These are phyloP conservation scores for Candida awuae DNA, from an alignment of 805 yeast genomes.

Conservation along the genomic window DNA sequence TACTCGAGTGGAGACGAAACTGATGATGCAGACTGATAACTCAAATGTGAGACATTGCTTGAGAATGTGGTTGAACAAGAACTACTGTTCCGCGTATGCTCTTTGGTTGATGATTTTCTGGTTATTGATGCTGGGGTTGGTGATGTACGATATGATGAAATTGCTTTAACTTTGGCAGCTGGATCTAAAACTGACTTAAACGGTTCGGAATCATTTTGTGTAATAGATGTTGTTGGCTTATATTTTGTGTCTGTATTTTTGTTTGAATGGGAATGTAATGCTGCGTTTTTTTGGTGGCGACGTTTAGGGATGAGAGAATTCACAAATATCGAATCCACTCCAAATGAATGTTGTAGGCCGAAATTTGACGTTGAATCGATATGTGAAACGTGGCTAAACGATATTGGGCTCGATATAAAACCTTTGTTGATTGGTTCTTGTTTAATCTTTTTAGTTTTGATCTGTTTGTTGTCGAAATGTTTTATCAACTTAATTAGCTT, in stretches of 20 bases:
- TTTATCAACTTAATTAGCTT: constrained; percentile 3
- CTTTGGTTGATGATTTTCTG: background rate
- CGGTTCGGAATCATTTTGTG: background rate
- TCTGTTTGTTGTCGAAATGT: constrained; percentile 6
- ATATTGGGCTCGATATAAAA: constrained; percentile 27
- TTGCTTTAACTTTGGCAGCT: constrained; percentile 17
- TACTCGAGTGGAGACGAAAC: background rate
- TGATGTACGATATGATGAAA: constrained; percentile 27
- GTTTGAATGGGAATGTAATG: background rate
- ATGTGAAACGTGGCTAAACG: constrained; percentile 29
- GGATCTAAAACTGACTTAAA: constrained; percentile 12
- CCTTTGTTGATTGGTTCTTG: background rate
- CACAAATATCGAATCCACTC: constrained; percentile 2
- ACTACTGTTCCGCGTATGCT: background rate
- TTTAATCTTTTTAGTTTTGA: background rate
- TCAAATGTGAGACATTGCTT: constrained; percentile 3
- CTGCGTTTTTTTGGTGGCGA: background rate
- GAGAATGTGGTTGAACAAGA: constrained; percentile 1
- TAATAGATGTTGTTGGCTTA: too few species aligned
- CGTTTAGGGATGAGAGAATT: constrained; percentile 13
- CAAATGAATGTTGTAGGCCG: constrained; percentile 26
- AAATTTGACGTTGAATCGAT: constrained; percentile 23
- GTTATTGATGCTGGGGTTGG: constrained; percentile 16
- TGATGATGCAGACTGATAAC: constrained; percentile 3
- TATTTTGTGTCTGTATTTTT: background rate